Evolutionary conservation across 2,329 filamentous ascomycete species (phyloP), one percentile per base, ranked within the genome.

Genomic region (Aspergillus nomiae): DNA sequence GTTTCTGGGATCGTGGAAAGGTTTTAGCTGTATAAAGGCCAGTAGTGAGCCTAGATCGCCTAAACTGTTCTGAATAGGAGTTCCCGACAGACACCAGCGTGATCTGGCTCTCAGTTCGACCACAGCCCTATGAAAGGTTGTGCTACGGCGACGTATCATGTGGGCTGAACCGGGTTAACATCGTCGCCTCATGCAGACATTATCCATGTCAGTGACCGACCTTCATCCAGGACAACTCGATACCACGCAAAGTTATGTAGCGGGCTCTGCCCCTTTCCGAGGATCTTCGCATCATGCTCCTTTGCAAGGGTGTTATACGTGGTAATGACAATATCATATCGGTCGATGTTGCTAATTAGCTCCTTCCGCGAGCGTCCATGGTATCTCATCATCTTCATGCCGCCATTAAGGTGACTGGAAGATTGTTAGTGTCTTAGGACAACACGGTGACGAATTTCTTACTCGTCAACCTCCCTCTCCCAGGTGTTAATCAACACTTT

Each of bases 1-100:
- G 45, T 21, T 45, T 7, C 54, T 19, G 3, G 50, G 24, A 21
- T 59, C 28, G 14, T 62, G 56, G 24, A 62, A 56, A 16, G 56
- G 56, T 4, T 51, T 50, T 3, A 80, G 76, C 50, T 76, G 71
- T 26, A 86, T 69, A 64, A 87, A 86, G 1, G 78, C 75, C 48
- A 86, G 78, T 0, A 87, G 73, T 0, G 84, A 77, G 0, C 82
- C 84, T 4, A 87, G 77, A 56, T 87, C 85, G 8, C 82, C 80
- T 0, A 87, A 74, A 2, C 73, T 74, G 65, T 87, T 87, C 62
- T 87, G 85, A 28, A 87, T 82, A 0, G 84, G 85, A 0, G 84
- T 86, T 0, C 83, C 84, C 0, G 82, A 83, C 0, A 86, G 74
- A 64, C 83, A 85, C 84, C 85, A 87, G 10, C 85, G 77, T 0